A percentile compares a stretch with the other conserved stretches of the same genome.
These are phyloP conservation scores for Sphaerobolus stellatus DNA, from an alignment of 1,284 basidiomycete genomes.

Conservation along the genomic window DNA sequence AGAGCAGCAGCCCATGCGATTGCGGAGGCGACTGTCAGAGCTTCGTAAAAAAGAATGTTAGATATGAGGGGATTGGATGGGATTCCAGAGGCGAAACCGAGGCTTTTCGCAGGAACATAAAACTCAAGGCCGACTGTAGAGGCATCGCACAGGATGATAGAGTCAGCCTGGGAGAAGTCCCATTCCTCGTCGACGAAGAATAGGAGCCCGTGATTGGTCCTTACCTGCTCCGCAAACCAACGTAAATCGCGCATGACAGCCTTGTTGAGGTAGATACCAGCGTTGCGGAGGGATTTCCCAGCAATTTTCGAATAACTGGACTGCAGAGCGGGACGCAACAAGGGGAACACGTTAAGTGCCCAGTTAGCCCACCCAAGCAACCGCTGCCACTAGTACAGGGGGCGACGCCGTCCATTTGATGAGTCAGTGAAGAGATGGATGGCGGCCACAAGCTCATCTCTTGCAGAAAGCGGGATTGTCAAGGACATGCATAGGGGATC, in stretches of 20 bases:
- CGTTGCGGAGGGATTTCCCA: slow-evolving; percentile 6
- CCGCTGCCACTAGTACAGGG: slow-evolving; percentile 1
- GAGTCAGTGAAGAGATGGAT: slow-evolving; percentile 20
- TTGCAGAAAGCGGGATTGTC: slow-evolving; percentile 11
- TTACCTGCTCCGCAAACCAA: slow-evolving; percentile 18
- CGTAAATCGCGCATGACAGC: neutral
- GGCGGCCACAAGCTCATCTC: slow-evolving; percentile 16
- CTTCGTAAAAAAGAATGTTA: slow-evolving; percentile 11
- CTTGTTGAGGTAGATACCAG: slow-evolving; percentile 4
- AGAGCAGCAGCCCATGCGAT: neutral
- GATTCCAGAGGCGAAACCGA: slow-evolving; percentile 10
- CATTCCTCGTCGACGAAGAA: too few relatives aligned
- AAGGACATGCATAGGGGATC: neutral
- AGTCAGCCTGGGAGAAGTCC: too few relatives aligned
- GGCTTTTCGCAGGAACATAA: neutral
- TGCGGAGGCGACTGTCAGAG: slow-evolving; percentile 7
- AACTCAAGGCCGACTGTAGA: too few relatives aligned
- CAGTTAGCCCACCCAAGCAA: slow-evolving; percentile 1
- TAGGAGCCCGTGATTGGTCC: too few relatives aligned
- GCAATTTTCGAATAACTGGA: slow-evolving; percentile 13
- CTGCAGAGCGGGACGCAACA: slow-evolving; percentile 12
- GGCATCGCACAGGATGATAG: too few relatives aligned
- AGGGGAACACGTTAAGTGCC: slow-evolving; percentile 14
- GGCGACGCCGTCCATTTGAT: neutral
- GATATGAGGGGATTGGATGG: slow-evolving; percentile 2